Evolutionary conservation across 495 filamentous ascomycete species (phyloP), one percentile per base, ranked within the genome.

Genomic region (Immersiella caudata): DNA sequence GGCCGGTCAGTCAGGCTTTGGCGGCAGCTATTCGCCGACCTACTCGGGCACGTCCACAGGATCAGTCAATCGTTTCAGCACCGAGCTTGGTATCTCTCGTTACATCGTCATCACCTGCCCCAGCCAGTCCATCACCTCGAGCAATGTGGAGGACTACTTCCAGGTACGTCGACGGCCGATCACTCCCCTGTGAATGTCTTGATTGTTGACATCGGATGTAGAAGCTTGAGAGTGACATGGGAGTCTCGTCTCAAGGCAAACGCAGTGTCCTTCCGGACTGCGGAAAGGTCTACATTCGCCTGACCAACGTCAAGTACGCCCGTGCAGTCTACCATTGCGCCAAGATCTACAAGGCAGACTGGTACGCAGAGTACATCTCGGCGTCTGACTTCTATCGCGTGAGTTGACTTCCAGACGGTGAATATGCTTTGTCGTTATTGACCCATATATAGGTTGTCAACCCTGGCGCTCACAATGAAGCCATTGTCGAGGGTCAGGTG

Each of bases 261-360:
- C 72, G 72, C 62, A 68, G 75, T 20, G 56, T 76, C 7, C 67
- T 77, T 18, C 50, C 74, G 0, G 60, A 64, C 29, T 69, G 66
- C 12, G 73, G 73, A 51, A 73, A 71, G 49, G 79, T 88, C n/a
- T 88, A 84, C 69, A 72, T 90, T 61, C 82, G 78, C 4, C 84
- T 89, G 68, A 74, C 79, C 16, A 85, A 91, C 67, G 84, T 90
- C 54, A 80, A 81, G 62, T 86, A 89, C 70, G 82, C 86, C 29
- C 81, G 76, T 51, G 79, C 79, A 22, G 77, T 82, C 20, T 79
- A 81, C 65, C 74, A 79, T 33, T 82, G 81, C 18, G 69, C 85
- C 52, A 73, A 79, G 8, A 68, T 80, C 35, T 73, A 78, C 55
- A 73, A 76, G 62, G 77, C 73, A n/a, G 80, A 82, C 46, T 90